Evolutionary conservation across 306 rosid species (phyloP).

Genomic region (Luffa acutangula): DNA sequence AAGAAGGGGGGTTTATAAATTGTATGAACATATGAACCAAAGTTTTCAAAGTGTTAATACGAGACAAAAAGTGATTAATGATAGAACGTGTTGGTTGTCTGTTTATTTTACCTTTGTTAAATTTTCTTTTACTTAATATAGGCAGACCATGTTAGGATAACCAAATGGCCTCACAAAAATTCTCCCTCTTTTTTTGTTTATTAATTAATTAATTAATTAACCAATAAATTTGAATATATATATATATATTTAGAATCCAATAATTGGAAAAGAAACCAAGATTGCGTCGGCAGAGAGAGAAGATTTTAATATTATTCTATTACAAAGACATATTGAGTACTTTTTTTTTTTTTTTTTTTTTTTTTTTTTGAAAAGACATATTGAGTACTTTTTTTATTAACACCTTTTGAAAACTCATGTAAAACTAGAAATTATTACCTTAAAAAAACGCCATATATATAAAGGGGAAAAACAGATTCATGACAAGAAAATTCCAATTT

Average conservation of each 20-base stretch:
- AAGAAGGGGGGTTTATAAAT: neutral
- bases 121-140: slow-evolving; percentile 16
- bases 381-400: neutral
- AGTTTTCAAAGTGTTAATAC: slow-evolving; percentile 1
- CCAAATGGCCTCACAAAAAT: slow-evolving; percentile 33
- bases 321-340: neutral
- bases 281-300: neutral
- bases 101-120: neutral
- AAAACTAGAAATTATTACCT: neutral
- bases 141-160: slow-evolving; percentile 31
- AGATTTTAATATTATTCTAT: no score
- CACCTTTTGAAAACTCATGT: neutral
- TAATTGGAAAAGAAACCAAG: neutral
- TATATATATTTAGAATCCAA: no score
- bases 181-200: neutral
- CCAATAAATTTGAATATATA: neutral
- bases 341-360: no score
- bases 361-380: no score
- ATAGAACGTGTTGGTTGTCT: slow-evolving; percentile 57
- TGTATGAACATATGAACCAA: neutral
- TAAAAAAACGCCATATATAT: neutral
- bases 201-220: neutral
- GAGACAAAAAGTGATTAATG: slow-evolving; percentile 49
- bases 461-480: neutral
- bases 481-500: neutral